A percentile compares a stretch with the other conserved stretches of the same genome.
These are phyloP conservation scores for Penicillium sp. DNA, from an alignment of 2,329 filamentous ascomycete species.

Conservation along the genomic window DNA sequence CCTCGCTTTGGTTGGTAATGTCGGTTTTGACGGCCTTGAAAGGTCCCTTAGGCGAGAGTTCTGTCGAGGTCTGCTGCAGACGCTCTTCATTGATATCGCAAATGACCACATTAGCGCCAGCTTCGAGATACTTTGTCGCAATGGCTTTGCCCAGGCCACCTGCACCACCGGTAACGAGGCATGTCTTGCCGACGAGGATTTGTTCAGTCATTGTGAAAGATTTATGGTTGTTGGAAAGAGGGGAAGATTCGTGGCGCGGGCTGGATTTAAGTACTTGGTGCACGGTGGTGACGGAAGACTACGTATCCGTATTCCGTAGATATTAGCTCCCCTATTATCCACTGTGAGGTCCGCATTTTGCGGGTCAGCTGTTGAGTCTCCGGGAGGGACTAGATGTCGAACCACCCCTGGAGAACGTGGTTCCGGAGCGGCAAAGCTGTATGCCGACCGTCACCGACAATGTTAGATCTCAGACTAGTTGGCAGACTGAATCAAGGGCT, in stretches of 20 bases:
- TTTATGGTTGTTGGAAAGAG: not conserved
- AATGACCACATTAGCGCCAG: conserved; percentile 41
- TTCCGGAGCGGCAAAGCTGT: no score
- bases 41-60: conserved; percentile 22
- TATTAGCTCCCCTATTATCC: not conserved
- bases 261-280: not conserved
- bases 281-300: not conserved
- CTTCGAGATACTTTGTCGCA: conserved; percentile 33
- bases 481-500: no score
- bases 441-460: no score
- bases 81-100: conserved; percentile 38
- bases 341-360: not conserved
- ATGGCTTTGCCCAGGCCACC: conserved; percentile 42
- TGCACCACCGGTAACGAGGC: conserved; percentile 38
- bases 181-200: conserved; percentile 26
- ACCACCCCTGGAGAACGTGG: not conserved
- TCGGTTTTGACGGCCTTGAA: conserved; percentile 36
- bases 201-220: conserved; percentile 17
- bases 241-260: not conserved
- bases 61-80: conserved; percentile 21
- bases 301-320: not conserved
- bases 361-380: not conserved
- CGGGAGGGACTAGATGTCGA: not conserved
- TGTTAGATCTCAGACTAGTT: no score
- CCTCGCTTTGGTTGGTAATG: conserved; percentile 37